Conservation (phyloP, 202 grass and related monocot species). For the Elaeis oleifera region DNA sequence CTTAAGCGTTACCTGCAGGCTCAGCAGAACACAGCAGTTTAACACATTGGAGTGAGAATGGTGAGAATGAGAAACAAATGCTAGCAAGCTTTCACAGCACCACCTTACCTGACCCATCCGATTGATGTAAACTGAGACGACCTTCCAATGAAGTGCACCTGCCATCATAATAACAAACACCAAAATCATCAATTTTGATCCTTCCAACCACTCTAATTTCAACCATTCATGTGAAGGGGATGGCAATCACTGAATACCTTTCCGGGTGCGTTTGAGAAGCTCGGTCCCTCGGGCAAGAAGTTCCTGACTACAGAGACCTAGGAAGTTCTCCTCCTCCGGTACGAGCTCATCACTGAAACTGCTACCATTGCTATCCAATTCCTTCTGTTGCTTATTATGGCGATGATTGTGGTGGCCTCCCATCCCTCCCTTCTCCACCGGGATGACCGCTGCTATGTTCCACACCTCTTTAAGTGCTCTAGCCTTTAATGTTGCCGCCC, state of each 20-base stretch:
- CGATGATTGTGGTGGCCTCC: conserved; percentile 32
- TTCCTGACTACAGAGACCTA: conserved; percentile 68
- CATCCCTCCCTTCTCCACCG: conserved; percentile 60
- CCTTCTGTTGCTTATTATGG: conserved; percentile 34
- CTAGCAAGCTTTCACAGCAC: no score
- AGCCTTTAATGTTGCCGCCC: conserved; percentile 70
- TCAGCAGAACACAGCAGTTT: background rate
- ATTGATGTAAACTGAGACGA: conserved; percentile 77
- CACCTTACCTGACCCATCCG: conserved; percentile 47
- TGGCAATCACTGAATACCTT: conserved; percentile 31
- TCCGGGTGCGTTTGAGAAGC: conserved; percentile 95
- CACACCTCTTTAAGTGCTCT: conserved; percentile 73
- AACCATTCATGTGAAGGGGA: background rate
- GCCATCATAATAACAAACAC: background rate
- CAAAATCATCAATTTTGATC: background rate
- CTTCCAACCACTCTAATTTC: background rate
- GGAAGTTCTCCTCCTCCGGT: conserved; percentile 58
- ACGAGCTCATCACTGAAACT: conserved; percentile 60
- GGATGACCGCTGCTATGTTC: conserved; percentile 83
- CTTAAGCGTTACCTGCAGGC: conserved; percentile 74
- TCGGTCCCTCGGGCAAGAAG: conserved; percentile 78
- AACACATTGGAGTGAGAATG: background rate
- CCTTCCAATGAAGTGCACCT: conserved; percentile 90
- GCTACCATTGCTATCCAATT: conserved; percentile 58
- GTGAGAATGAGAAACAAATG: no score